Evolutionary conservation across 306 rosid species (phyloP).

Genomic region (Prunus salicina): DNA sequence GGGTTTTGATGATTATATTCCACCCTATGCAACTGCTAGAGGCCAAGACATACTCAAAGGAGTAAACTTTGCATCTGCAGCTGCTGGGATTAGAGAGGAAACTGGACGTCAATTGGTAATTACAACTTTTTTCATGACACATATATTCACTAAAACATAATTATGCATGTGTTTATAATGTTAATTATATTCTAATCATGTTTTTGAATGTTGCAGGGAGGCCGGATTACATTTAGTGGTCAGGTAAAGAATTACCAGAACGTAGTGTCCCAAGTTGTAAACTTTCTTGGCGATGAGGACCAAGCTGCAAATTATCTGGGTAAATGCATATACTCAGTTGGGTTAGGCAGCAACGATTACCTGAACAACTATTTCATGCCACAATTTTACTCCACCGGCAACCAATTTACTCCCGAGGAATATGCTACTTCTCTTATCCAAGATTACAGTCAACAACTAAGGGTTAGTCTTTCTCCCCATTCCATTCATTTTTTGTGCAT

Average conservation of each 20-base stretch:
- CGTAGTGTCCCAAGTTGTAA: slow-evolving; percentile 65
- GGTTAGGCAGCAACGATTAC: slow-evolving; percentile 94
- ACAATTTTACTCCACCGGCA: slow-evolving; percentile 48
- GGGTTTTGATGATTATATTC: slow-evolving; percentile 71
- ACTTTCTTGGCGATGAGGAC: slow-evolving; percentile 53
- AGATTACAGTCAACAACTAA: slow-evolving; percentile 57
- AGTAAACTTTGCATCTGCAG: slow-evolving; percentile 94
- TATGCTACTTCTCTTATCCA: slow-evolving; percentile 67
- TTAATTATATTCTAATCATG: background rate
- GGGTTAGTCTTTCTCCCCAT: slow-evolving; percentile 32
- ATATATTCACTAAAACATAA: background rate
- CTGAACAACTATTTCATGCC: slow-evolving; percentile 99
- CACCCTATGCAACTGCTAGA: slow-evolving; percentile 56
- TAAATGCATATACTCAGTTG: slow-evolving; percentile 81
- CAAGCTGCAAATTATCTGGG: slow-evolving; percentile 57
- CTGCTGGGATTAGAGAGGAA: slow-evolving; percentile 96
- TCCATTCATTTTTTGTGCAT: background rate
- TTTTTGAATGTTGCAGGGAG: slow-evolving; percentile 50
- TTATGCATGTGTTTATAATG: background rate
- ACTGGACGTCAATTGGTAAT: slow-evolving; percentile 88
- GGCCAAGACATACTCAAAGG: slow-evolving; percentile 70
- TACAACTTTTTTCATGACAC: background rate
- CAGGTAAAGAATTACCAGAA: slow-evolving; percentile 76
- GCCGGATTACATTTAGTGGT: slow-evolving; percentile 69
- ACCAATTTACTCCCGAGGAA: slow-evolving; percentile 61